Percentiles rank a stretch among this genome's conserved stretches.
These are phyloP conservation scores for Gardenia jasminoides DNA, from an alignment of 257 asterid genomes.

Conservation along the genomic window DNA sequence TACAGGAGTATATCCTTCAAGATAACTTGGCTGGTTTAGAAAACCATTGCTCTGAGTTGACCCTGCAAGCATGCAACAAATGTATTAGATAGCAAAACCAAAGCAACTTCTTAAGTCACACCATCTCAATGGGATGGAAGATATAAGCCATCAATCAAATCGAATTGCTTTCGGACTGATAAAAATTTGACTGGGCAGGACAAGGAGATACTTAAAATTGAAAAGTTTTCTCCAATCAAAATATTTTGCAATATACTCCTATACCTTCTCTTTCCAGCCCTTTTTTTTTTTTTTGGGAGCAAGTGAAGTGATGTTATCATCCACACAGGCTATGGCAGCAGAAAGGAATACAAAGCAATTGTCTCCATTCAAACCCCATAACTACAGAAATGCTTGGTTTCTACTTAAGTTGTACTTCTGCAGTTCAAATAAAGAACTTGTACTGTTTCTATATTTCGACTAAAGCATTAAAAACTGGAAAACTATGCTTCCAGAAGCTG, in stretches of 20 bases:
- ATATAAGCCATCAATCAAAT: background rate
- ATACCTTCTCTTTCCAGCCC: background rate
- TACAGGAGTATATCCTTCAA: slow-evolving; percentile 92
- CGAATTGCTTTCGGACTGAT: background rate
- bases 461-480: background rate
- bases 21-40: slow-evolving; percentile 62
- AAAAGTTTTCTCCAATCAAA: background rate
- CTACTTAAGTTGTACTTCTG: background rate
- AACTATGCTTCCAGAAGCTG: background rate
- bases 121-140: background rate
- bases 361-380: background rate
- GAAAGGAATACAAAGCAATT: background rate
- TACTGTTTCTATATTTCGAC: background rate
- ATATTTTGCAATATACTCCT: no score
- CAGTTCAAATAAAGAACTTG: background rate
- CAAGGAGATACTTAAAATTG: background rate
- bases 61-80: slow-evolving; percentile 45
- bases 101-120: background rate
- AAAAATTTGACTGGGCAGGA: background rate
- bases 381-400: background rate
- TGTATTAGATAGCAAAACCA: slow-evolving; percentile 9
- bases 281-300: background rate
- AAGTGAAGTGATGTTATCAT: background rate
- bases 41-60: slow-evolving; percentile 66
- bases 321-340: no score